Evolutionary conservation across 805 yeast species (phyloP).

Genomic region (Priceomyces melissophilus): DNA sequence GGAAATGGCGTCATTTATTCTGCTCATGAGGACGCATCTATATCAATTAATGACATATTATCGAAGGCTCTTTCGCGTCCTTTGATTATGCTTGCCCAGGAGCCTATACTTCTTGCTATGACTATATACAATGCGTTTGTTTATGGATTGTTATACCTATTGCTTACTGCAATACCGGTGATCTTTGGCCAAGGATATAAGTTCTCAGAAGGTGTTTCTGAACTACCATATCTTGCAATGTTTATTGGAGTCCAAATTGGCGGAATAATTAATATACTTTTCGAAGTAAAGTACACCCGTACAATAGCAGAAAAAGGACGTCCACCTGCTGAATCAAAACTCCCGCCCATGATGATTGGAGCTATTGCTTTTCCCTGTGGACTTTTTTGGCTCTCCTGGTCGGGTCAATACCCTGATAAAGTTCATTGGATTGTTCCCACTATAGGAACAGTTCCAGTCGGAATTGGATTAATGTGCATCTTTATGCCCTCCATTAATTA

Average conservation of each 20-base stretch:
- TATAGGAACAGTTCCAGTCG: conserved; percentile 32
- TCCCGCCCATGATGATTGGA: conserved; percentile 66
- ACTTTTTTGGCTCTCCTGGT: conserved; percentile 77
- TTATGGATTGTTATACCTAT: conserved; percentile 45
- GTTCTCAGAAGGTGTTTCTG: conserved; percentile 58
- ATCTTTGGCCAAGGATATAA: conserved; percentile 56
- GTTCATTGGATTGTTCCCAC: conserved; percentile 66
- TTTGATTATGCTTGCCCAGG: conserved; percentile 34
- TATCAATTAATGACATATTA: conserved; percentile 28
- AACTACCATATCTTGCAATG: conserved; percentile 77
- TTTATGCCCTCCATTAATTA: conserved; percentile 54
- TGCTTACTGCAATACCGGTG: conserved; percentile 43
- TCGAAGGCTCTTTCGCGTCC: conserved; percentile 38
- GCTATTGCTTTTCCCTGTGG: conserved; percentile 68
- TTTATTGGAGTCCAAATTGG: conserved; percentile 65
- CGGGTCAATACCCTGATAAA: conserved; percentile 62
- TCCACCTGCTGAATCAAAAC: conserved; percentile 70
- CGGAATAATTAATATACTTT: conserved; percentile 47
- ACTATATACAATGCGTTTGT: conserved; percentile 46
- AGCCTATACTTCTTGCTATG: conserved; percentile 41
- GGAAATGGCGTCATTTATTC: conserved; percentile 84
- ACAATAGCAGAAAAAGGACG: conserved; percentile 27
- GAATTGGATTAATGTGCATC: conserved; percentile 43
- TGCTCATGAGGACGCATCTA: conserved; percentile 52
- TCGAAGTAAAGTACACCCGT: conserved; percentile 52